phyloP scores from a whole-genome alignment of 1,284 basidiomycete genomes.

The Marasmius oreades region DNA sequence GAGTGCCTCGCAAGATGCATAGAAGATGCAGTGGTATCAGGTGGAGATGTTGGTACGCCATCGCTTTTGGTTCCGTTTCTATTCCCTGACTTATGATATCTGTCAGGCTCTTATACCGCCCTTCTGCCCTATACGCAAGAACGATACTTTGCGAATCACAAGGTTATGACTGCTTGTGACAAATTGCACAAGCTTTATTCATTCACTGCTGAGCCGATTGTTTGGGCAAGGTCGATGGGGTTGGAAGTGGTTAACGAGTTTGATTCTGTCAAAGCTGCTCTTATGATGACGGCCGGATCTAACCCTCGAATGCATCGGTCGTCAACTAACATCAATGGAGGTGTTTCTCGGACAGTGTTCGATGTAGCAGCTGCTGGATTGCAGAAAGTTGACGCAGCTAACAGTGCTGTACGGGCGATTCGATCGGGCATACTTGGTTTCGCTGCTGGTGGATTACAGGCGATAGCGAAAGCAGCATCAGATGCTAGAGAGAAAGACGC shows the following conservation, averaged over 20 bases:
- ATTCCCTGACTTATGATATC: background rate
- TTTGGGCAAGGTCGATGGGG: constrained; percentile 84
- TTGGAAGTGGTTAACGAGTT: constrained; percentile 92
- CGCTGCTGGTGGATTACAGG: background rate
- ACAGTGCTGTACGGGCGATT: constrained; percentile 12
- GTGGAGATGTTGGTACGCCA: constrained; percentile 75
- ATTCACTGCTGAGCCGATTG: constrained; percentile 61
- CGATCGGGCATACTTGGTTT: background rate
- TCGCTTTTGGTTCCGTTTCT: background rate
- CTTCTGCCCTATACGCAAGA: constrained; percentile 75
- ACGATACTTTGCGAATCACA: constrained; percentile 85
- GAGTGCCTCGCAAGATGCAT: constrained; percentile 67
- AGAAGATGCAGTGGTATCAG: constrained; percentile 49
- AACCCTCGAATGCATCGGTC: constrained; percentile 1
- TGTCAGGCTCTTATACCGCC: constrained; percentile 71
- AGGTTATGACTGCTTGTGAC: constrained; percentile 79
- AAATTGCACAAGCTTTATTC: constrained; percentile 87
- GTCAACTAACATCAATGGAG: constrained; percentile 9
- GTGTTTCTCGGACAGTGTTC: constrained; percentile 11
- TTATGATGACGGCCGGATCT: constrained; percentile 82
- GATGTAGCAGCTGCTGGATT: constrained; percentile 16
- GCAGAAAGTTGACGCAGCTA: constrained; percentile 12
- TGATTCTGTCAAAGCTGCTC: constrained; percentile 72
- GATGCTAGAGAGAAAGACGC: too few relatives aligned
- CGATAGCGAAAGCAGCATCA: background rate